A percentile compares a stretch with the other conserved stretches of the same genome.
Conservation (phyloP, 2,329 filamentous ascomycete species). For the Epichloe uncinata region DNA sequence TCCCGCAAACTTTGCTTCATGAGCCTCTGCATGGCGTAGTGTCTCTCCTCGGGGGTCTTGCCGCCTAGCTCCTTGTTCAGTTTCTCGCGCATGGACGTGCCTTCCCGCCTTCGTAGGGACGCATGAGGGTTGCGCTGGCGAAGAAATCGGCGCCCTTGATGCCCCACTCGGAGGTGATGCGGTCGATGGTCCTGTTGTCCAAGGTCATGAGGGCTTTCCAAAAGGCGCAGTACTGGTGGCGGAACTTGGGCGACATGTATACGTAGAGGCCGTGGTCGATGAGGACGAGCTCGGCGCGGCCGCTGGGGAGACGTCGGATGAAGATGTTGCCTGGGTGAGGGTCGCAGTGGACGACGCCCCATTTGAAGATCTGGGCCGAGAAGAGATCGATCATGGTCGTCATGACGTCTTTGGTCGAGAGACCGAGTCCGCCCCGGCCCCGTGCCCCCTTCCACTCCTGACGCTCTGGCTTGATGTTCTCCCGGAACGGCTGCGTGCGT, state of each 20-base stretch:
- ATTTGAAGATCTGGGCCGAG: constrained; percentile 95
- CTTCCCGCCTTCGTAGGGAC: constrained; percentile 81
- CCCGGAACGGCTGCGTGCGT: constrained; percentile 37
- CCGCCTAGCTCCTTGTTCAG: constrained; percentile 52
- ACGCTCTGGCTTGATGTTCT: constrained; percentile 66
- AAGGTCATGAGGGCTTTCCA: constrained; percentile 93
- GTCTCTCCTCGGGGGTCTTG: constrained; percentile 53
- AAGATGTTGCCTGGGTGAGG: constrained; percentile 97
- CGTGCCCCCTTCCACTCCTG: constrained; percentile 62
- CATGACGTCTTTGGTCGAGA: constrained; percentile 81
- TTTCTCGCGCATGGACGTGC: constrained; percentile 43
- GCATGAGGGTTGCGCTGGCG: constrained; percentile 77
- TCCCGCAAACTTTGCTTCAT: constrained; percentile 57
- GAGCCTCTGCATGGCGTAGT: constrained; percentile 78
- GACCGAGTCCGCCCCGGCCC: constrained; percentile 67
- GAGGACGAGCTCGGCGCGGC: constrained; percentile 79
- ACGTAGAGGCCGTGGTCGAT: constrained; percentile 98
- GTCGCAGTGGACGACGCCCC: constrained; percentile 91
- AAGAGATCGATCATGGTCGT: constrained; percentile 93
- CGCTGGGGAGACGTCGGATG: constrained; percentile 69
- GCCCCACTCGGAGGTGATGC: constrained; percentile 71
- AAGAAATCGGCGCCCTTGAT: constrained; percentile 84
- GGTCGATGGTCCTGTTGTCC: constrained; percentile 66
- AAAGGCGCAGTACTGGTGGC: constrained; percentile 75
- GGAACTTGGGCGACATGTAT: constrained; percentile 71